These are phyloP conservation scores for Copromyces sp. DNA, from an alignment of 495 filamentous ascomycete genomes.

Conservation along the genomic window DNA sequence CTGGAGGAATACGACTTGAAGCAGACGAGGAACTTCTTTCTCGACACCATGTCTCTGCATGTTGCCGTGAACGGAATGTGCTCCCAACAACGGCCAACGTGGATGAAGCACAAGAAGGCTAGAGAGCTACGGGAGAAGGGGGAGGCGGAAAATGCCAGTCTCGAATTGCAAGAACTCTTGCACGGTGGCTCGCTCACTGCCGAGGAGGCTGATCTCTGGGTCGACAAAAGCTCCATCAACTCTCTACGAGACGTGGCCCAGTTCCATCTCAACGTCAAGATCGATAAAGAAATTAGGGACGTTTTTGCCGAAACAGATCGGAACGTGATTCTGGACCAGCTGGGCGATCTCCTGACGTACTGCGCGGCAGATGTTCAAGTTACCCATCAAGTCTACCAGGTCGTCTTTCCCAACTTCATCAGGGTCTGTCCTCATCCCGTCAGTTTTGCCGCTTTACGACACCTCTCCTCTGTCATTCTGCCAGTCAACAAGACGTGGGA, in stretches of 20 bases:
- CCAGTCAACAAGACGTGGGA: slow-evolving; percentile 85
- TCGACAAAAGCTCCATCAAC: slow-evolving; percentile 88
- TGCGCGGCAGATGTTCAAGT: slow-evolving; percentile 91
- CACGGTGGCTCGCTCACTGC: slow-evolving; percentile 56
- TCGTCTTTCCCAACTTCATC: slow-evolving; percentile 82
- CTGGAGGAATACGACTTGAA: slow-evolving; percentile 78
- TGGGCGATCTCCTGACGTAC: slow-evolving; percentile 84
- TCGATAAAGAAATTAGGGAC: slow-evolving; percentile 83
- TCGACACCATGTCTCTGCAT: slow-evolving; percentile 98
- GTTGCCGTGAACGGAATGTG: slow-evolving; percentile 99
- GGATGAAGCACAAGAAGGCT: slow-evolving; percentile 91
- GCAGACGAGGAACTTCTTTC: slow-evolving; percentile 74
- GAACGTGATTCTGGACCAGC: slow-evolving; percentile 51
- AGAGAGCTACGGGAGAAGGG: slow-evolving; percentile 76
- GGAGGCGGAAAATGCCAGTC: slow-evolving; percentile 54
- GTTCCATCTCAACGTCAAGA: slow-evolving; percentile 84
- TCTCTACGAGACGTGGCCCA: slow-evolving; percentile 92
- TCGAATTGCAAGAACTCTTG: slow-evolving; percentile 62
- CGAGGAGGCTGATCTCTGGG: slow-evolving; percentile 91
- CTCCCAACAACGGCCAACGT: slow-evolving; percentile 87
- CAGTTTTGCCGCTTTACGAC: slow-evolving; percentile 87
- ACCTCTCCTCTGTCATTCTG: slow-evolving; percentile 84
- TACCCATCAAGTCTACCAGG: slow-evolving; percentile 85
- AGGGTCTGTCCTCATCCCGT: slow-evolving; percentile 90
- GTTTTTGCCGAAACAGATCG: slow-evolving; percentile 77